A percentile compares a stretch with the other conserved stretches of the same genome.
Evolutionary conservation across 495 filamentous ascomycete genomes (phyloP).

Genomic region (Aspergillus biplanus): DNA sequence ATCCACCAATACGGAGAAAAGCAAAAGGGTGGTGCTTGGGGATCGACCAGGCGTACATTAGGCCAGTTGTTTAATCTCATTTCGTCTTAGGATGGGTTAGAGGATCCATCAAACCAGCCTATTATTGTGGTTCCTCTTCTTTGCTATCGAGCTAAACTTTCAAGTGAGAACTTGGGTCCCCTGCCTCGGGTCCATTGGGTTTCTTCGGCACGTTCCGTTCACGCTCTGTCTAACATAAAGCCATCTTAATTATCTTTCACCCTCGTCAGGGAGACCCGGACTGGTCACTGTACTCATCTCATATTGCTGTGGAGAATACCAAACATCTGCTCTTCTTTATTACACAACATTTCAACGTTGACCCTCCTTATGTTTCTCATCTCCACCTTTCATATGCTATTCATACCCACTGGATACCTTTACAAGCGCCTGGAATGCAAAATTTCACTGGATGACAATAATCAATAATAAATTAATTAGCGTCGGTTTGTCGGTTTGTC

Average conservation of each 20-base stretch:
- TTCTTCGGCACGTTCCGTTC: conserved; percentile 19
- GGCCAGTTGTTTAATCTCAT: conserved; percentile 15
- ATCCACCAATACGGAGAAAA: conserved; percentile 15
- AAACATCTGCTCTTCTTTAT: background rate
- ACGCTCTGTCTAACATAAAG: background rate
- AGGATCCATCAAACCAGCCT: conserved; percentile 5
- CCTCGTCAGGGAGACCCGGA: too few relatives aligned
- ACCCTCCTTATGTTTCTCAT: background rate
- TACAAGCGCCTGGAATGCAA: background rate
- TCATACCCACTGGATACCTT: background rate
- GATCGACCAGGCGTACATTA: conserved; percentile 26
- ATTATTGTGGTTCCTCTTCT: conserved; percentile 3
- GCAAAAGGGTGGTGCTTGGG: background rate
- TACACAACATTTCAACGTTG: background rate
- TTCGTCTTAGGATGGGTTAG: background rate
- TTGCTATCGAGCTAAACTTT: conserved; percentile 8
- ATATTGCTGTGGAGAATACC: background rate
- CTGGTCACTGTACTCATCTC: background rate
- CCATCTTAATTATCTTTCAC: background rate
- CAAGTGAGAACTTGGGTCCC: background rate
- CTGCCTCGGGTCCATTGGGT: conserved; percentile 5
- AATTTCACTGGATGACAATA: background rate
- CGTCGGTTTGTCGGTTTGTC: conserved; percentile 8
- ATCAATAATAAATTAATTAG: conserved; percentile 3
- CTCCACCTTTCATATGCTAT: background rate